Percentiles rank a stretch among this genome's conserved stretches.
These are phyloP conservation scores for Colletotrichum truncatum DNA, from an alignment of 2,329 filamentous ascomycete genomes.

Conservation along the genomic window DNA sequence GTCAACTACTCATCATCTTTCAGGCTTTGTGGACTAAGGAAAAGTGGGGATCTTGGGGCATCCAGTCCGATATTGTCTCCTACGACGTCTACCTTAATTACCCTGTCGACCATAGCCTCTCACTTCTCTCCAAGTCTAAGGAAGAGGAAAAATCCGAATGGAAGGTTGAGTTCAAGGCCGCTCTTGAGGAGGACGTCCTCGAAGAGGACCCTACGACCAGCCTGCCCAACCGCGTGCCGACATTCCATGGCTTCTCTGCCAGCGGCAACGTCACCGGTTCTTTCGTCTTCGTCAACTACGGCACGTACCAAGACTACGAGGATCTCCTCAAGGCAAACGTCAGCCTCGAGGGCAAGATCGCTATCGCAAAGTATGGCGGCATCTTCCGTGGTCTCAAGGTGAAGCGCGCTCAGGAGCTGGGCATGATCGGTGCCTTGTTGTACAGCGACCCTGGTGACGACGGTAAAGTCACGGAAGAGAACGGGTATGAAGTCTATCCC, in stretches of 20 bases:
- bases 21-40: constrained; percentile 79
- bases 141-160: constrained; percentile 47
- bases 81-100: constrained; percentile 86
- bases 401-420: constrained; percentile 89
- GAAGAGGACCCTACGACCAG: constrained; percentile 84
- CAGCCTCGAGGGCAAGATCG: constrained; percentile 84
- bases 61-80: constrained; percentile 69
- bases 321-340: constrained; percentile 81
- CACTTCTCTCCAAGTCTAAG: constrained; percentile 64
- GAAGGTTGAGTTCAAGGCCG: constrained; percentile 80
- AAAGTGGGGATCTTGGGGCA: constrained; percentile 76
- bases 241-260: constrained; percentile 95
- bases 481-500: constrained; percentile 83
- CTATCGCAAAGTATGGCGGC: constrained; percentile 83
- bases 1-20: constrained; percentile 20
- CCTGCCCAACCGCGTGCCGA: constrained; percentile 78
- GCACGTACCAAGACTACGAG: constrained; percentile 85
- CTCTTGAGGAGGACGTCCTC: constrained; percentile 84
- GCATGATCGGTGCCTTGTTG: constrained; percentile 85
- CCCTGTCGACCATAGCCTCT: constrained; percentile 75
- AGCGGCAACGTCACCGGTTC: constrained; percentile 89
- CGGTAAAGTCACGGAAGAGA: constrained; percentile 80
- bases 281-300: constrained; percentile 92
- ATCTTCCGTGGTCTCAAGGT: constrained; percentile 93
- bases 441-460: constrained; percentile 93